Conservation (phyloP, 2,329 filamentous ascomycete species). For the Paradendryphiella salina region DNA sequence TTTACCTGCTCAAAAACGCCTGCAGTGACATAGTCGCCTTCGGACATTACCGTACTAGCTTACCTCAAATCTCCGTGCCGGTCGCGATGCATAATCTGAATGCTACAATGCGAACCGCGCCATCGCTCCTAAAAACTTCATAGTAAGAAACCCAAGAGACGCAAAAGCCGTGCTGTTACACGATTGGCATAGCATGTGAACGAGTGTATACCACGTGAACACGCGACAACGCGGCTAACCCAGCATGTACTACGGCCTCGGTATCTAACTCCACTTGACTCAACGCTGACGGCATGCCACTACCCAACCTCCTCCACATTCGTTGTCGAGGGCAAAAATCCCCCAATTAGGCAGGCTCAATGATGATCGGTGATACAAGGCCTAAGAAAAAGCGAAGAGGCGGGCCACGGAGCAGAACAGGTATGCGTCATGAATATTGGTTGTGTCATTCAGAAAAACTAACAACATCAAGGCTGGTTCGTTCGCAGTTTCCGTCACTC, state of each 20-base stretch:
- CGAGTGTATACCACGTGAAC: slow-evolving; percentile 1
- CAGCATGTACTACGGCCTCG: slow-evolving; percentile 1
- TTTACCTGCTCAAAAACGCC: no score
- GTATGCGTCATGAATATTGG: slow-evolving; percentile 10
- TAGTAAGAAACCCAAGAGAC: no score
- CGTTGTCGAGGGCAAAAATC: neutral
- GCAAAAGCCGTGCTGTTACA: neutral
- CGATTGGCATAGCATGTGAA: neutral
- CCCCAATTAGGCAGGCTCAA: neutral
- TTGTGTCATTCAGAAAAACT: neutral
- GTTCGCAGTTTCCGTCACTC: neutral
- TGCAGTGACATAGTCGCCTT: no score
- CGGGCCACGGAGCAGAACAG: slow-evolving; percentile 30
- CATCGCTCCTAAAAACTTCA: no score
- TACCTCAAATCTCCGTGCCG: no score
- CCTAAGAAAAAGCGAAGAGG: slow-evolving; percentile 32
- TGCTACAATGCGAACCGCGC: no score
- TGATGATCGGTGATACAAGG: slow-evolving; percentile 4
- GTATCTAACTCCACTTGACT: neutral
- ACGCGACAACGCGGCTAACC: slow-evolving; percentile 5
- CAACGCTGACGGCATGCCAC: neutral
- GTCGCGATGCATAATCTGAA: no score
- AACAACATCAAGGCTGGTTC: slow-evolving; percentile 8
- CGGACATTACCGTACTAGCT: no score
- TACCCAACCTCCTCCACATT: neutral